These are phyloP conservation scores for Inga leiocalycina DNA, from an alignment of 306 rosid species.

Conservation along the genomic window DNA sequence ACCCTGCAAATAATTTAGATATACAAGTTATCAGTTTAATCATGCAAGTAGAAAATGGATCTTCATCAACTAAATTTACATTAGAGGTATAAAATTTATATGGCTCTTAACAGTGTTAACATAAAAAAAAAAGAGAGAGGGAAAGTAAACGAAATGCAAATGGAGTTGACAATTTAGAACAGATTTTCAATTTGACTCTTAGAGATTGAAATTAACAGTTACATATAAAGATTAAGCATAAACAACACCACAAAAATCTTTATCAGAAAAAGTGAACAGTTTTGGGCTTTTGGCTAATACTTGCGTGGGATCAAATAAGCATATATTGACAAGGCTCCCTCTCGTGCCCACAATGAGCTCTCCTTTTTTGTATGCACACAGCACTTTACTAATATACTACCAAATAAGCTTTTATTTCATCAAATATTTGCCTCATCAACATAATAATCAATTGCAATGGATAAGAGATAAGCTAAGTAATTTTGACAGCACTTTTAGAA, in stretches of 20 bases:
- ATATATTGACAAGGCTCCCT: neutral
- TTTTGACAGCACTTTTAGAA: neutral
- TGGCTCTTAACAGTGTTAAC: constrained; percentile 19
- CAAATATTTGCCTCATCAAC: neutral
- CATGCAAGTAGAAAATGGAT: constrained; percentile 14
- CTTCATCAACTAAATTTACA: constrained; percentile 17
- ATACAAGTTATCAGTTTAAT: constrained; percentile 26
- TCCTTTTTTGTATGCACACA: neutral
- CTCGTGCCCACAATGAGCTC: constrained; percentile 1
- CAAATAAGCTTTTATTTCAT: neutral
- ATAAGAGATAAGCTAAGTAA: neutral
- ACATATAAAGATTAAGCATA: neutral
- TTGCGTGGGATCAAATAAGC: neutral
- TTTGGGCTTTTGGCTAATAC: neutral
- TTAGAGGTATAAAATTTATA: neutral
- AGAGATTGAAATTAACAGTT: neutral
- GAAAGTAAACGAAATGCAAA: constrained; percentile 2
- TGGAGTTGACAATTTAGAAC: constrained; percentile 16
- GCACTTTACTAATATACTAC: neutral
- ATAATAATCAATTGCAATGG: neutral
- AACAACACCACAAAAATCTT: neutral
- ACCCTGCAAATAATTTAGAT: constrained; percentile 56
- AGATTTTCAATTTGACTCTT: constrained; percentile 12
- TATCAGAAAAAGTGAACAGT: neutral
- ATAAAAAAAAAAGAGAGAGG: neutral